A percentile compares a stretch with the other conserved stretches of the same genome.
Evolutionary conservation across 352 stramenopile species (phyloP).

Genomic region (Blastocystis sp.): DNA sequence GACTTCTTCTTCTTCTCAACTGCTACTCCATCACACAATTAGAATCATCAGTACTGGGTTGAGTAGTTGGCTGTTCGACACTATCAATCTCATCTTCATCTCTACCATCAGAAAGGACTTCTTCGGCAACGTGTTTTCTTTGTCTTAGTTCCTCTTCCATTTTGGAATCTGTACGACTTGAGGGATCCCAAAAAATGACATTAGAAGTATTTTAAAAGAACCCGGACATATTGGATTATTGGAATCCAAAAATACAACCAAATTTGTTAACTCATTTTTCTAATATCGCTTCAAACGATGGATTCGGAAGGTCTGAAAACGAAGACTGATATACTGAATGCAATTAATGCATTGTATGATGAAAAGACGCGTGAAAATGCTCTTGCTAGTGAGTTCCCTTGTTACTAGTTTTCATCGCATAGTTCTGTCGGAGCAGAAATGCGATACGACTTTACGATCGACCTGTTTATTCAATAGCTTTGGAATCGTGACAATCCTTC

Average conservation of each 20-base stretch:
- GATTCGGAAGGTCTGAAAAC: constrained; percentile 1
- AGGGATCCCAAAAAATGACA: background rate
- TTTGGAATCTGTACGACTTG: background rate
- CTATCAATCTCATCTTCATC: constrained; percentile 64
- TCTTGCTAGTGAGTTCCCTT: background rate
- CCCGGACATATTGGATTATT: too few relatives aligned
- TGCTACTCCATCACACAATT: background rate
- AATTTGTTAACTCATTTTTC: too few relatives aligned
- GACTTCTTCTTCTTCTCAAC: constrained; percentile 55
- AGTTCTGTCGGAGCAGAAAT: constrained; percentile 48
- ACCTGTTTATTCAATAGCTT: constrained; percentile 53
- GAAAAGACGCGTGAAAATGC: constrained; percentile 34
- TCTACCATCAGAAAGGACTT: constrained; percentile 16
- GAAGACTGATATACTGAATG: background rate
- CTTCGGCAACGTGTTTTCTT: background rate
- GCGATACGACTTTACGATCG: background rate
- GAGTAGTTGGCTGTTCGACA: constrained; percentile 2
- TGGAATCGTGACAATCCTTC: constrained; percentile 57
- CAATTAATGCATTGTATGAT: constrained; percentile 45
- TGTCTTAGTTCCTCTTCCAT: constrained; percentile 51
- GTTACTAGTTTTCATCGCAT: background rate
- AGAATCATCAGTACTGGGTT: background rate
- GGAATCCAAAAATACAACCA: too few relatives aligned
- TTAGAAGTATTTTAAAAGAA: too few relatives aligned
- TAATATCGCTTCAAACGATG: background rate